Percentiles rank a stretch among this genome's conserved stretches.
phyloP scores from a whole-genome alignment of 2,329 filamentous ascomycete species.

The Colletotrichum magnum region DNA sequence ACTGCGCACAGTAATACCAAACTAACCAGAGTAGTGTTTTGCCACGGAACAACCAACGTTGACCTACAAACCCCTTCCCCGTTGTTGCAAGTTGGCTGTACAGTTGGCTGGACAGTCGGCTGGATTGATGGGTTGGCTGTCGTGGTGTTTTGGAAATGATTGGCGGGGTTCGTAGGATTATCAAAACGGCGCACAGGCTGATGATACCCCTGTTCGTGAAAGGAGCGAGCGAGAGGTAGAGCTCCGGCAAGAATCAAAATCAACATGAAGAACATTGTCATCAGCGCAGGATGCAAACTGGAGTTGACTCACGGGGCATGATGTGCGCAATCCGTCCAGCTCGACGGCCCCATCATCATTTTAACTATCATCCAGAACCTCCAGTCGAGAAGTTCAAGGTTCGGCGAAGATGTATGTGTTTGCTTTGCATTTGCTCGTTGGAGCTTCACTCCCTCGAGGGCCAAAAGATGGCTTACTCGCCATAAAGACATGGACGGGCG shows the following conservation, averaged over 20 bases:
- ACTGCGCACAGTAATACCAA: too few relatives aligned
- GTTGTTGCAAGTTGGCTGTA: not conserved
- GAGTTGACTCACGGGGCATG: too few relatives aligned
- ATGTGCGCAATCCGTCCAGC: too few relatives aligned
- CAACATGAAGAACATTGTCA: not conserved
- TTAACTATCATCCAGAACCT: too few relatives aligned
- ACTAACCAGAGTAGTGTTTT: conserved; percentile 8
- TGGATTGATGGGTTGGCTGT: not conserved
- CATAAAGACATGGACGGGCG: too few relatives aligned
- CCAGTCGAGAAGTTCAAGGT: too few relatives aligned
- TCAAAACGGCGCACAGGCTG: not conserved
- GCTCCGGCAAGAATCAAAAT: not conserved
- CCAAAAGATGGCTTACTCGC: too few relatives aligned
- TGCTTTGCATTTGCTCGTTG: too few relatives aligned
- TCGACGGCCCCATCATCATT: too few relatives aligned
- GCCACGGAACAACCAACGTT: not conserved
- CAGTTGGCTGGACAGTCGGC: not conserved
- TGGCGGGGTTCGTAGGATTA: conserved; percentile 1
- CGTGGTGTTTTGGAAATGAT: not conserved
- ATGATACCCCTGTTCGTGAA: not conserved
- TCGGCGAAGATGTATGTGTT: too few relatives aligned
- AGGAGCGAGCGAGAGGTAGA: not conserved
- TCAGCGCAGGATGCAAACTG: too few relatives aligned
- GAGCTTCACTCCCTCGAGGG: too few relatives aligned
- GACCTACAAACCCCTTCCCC: not conserved